phyloP scores from a whole-genome alignment of 768 basidiomycete genomes.

The Hortiboletus campestris region DNA sequence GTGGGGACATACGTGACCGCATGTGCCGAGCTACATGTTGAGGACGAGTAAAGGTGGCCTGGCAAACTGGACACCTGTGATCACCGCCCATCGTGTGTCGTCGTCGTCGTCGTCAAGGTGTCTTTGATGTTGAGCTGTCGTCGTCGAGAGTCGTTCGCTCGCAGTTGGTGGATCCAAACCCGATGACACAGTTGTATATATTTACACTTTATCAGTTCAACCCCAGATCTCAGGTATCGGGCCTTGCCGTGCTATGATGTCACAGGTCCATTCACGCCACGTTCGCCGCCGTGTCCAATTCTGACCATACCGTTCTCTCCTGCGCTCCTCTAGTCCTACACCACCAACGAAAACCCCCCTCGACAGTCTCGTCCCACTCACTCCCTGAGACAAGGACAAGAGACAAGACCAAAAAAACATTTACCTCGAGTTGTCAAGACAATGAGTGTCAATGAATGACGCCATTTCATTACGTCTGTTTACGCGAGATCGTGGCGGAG shows the following conservation, averaged over 20 bases:
- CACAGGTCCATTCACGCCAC: slow-evolving; percentile 15
- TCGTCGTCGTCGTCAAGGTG: background rate
- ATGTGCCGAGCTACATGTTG: slow-evolving; percentile 90
- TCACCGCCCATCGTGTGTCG: slow-evolving; percentile 62
- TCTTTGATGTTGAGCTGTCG: slow-evolving; percentile 3
- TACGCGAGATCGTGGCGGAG: slow-evolving; percentile 54
- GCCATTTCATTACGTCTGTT: slow-evolving; percentile 32
- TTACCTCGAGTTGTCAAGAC: slow-evolving; percentile 31
- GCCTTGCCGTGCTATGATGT: slow-evolving; percentile 29
- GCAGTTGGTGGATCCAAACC: slow-evolving; percentile 25
- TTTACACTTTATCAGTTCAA: slow-evolving; percentile 31
- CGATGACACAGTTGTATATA: slow-evolving; percentile 40
- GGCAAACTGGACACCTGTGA: slow-evolving; percentile 85
- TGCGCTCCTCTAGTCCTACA: background rate
- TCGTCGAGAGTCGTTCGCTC: slow-evolving; percentile 21
- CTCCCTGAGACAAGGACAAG: background rate
- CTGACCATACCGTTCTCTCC: background rate
- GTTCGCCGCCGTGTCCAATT: background rate
- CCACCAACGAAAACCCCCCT: background rate
- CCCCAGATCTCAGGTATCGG: slow-evolving; percentile 38
- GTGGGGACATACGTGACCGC: slow-evolving; percentile 73
- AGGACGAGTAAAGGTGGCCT: slow-evolving; percentile 83
- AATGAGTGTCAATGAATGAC: slow-evolving; percentile 25
- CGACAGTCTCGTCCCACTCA: background rate
- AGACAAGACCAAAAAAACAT: background rate